Percentiles rank a stretch among this genome's conserved stretches.
Conservation (phyloP, 257 asterid genomes). For the Linderniella brevidens region DNA sequence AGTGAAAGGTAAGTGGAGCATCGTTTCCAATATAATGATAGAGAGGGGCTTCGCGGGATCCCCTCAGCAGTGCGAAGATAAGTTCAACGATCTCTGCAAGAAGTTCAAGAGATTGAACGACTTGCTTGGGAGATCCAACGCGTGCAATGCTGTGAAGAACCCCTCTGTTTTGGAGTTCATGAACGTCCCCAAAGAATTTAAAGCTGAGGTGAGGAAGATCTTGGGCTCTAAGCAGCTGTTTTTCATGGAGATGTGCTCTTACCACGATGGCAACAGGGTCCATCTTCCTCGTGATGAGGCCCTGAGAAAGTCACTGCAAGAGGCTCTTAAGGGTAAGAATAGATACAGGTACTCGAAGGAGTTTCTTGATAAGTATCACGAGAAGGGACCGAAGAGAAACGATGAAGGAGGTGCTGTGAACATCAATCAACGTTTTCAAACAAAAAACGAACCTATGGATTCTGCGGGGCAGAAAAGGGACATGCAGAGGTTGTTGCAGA, state of each 20-base stretch:
- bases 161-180: slow-evolving; percentile 20
- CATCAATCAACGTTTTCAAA: slow-evolving; percentile 1
- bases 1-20: slow-evolving; percentile 38
- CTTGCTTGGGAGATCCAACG: slow-evolving; percentile 17
- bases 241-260: slow-evolving; percentile 33
- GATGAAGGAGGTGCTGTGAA: slow-evolving; percentile 6
- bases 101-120: slow-evolving; percentile 30
- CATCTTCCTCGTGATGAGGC: slow-evolving; percentile 21
- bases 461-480: background rate
- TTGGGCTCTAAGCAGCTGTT: slow-evolving; percentile 27
- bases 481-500: slow-evolving; percentile 1
- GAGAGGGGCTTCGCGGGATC: slow-evolving; percentile 35
- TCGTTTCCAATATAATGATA: slow-evolving; percentile 24
- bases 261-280: slow-evolving; percentile 16
- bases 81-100: slow-evolving; percentile 36
- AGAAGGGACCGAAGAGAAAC: slow-evolving; percentile 8
- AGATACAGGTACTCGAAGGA: no score
- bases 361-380: background rate
- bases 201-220: slow-evolving; percentile 24
- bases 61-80: slow-evolving; percentile 58
- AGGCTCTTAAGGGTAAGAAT: slow-evolving; percentile 17
- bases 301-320: slow-evolving; percentile 12
- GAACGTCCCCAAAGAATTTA: slow-evolving; percentile 15
- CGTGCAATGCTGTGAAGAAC: slow-evolving; percentile 22
- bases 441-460: no score